A percentile compares a stretch with the other conserved stretches of the same genome.
phyloP scores from a whole-genome alignment of 106 monocot species.

The Dendrobium chrysotoxum region DNA sequence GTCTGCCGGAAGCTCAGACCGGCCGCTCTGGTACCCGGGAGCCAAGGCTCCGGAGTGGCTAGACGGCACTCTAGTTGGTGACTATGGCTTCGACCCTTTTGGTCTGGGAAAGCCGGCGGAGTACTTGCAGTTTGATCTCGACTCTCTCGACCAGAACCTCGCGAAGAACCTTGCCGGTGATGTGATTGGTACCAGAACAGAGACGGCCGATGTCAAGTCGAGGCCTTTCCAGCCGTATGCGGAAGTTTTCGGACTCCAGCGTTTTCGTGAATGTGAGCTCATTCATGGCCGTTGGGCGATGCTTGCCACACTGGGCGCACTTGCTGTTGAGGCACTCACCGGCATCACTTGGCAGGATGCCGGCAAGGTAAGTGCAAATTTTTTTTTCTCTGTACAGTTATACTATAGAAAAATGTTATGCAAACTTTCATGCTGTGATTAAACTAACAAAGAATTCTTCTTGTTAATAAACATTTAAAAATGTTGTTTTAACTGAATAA shows the following conservation, averaged over 20 bases:
- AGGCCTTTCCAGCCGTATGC: slow-evolving; percentile 89
- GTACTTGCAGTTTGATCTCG: slow-evolving; percentile 88
- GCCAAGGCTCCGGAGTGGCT: slow-evolving; percentile 82
- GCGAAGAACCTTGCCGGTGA: slow-evolving; percentile 69
- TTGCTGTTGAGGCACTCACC: slow-evolving; percentile 79
- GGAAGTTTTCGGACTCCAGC: slow-evolving; percentile 91
- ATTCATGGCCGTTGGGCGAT: slow-evolving; percentile 98
- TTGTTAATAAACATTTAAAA: no score
- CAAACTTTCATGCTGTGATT: no score
- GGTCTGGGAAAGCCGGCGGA: slow-evolving; percentile 94
- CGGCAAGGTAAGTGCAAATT: slow-evolving; percentile 56
- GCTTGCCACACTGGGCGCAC: slow-evolving; percentile 89
- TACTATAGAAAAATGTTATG: no score
- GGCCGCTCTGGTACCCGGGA: slow-evolving; percentile 90
- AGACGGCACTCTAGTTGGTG: slow-evolving; percentile 73
- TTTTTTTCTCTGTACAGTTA: no score
- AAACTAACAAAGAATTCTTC: no score
- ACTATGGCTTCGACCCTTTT: slow-evolving; percentile 94
- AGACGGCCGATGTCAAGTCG: slow-evolving; percentile 74
- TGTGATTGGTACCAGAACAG: slow-evolving; percentile 74
- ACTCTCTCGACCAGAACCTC: slow-evolving; percentile 96
- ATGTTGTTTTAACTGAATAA: no score
- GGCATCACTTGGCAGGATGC: slow-evolving; percentile 98
- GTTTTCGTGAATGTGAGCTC: slow-evolving; percentile 96
- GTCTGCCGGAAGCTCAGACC: slow-evolving; percentile 30